Percentiles rank a stretch among this genome's conserved stretches.
Evolutionary conservation across 192 early-diverging fungal genomes (phyloP).

Genomic region (Gonapodya sp.): DNA sequence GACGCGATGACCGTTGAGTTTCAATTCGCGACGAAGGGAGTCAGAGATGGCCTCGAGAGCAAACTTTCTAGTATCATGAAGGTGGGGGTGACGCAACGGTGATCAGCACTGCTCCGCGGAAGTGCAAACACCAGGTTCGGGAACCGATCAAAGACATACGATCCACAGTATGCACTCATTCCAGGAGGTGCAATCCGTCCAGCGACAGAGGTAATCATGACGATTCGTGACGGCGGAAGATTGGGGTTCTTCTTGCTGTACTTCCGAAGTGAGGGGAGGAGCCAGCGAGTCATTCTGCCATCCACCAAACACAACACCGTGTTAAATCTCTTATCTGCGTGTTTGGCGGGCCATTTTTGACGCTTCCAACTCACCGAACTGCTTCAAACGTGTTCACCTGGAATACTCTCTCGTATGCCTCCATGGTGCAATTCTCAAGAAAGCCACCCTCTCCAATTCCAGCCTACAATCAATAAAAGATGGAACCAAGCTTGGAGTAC

Average conservation of each 20-base stretch:
- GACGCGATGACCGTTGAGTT: background rate
- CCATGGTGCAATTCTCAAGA: conserved; percentile 15
- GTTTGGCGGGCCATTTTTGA: no score
- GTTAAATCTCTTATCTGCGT: no score
- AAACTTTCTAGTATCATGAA: no score
- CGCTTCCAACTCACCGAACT: conserved; percentile 14
- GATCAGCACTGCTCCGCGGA: no score
- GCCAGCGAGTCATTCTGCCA: conserved; percentile 20
- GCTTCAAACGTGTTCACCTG: conserved; percentile 30
- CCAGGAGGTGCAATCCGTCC: conserved; percentile 12
- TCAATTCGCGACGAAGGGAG: background rate
- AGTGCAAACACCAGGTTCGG: no score
- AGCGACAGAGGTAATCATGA: conserved; percentile 26
- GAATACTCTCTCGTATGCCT: conserved; percentile 15
- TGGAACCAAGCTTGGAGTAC: background rate
- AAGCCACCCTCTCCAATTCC: conserved; percentile 18
- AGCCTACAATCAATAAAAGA: conserved; percentile 6
- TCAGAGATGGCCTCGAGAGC: background rate
- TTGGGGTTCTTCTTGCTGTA: conserved; percentile 10
- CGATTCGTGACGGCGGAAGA: conserved; percentile 17
- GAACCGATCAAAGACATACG: no score
- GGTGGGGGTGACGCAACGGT: no score
- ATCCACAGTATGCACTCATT: background rate
- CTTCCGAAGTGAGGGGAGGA: conserved; percentile 17
- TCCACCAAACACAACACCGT: no score